Evolutionary conservation across 495 filamentous ascomycete species (phyloP).

Genomic region (Emericellopsis terricola): DNA sequence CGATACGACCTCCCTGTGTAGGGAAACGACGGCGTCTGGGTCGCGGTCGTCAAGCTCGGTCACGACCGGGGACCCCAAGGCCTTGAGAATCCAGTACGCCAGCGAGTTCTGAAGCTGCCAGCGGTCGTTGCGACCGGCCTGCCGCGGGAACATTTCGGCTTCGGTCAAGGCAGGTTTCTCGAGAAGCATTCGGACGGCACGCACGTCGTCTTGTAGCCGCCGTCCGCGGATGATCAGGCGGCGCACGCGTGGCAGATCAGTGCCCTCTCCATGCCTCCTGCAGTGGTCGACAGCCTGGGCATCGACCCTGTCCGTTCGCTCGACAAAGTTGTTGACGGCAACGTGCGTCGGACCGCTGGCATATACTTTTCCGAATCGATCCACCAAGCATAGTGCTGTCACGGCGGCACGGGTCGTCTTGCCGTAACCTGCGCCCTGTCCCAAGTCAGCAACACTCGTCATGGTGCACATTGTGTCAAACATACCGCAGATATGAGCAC

Average conservation of each 20-base stretch:
- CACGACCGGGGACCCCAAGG: conserved; percentile 1
- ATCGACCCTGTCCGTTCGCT: conserved; percentile 1
- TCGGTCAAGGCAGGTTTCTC: neutral
- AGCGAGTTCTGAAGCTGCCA: neutral
- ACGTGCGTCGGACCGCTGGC: conserved; percentile 1
- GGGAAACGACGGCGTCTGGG: neutral
- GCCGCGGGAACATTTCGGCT: no score
- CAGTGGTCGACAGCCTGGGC: neutral
- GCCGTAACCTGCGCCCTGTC: conserved; percentile 4
- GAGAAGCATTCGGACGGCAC: neutral
- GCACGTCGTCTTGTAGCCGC: neutral
- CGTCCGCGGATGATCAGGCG: conserved; percentile 1
- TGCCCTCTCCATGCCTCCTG: conserved; percentile 2
- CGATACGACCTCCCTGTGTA: neutral
- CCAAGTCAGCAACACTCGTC: no score
- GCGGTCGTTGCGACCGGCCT: neutral
- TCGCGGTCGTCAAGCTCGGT: conserved; percentile 3
- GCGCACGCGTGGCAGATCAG: neutral
- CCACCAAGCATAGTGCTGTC: conserved; percentile 1
- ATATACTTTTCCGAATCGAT: neutral
- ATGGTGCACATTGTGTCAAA: no score
- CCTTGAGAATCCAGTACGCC: conserved; percentile 5
- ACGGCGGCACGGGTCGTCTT: conserved; percentile 1
- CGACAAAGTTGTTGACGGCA: conserved; percentile 4
- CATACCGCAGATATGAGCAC: conserved; percentile 3